Percentiles rank a stretch among this genome's conserved stretches.
These are phyloP conservation scores for Dictyostelium firmibasis DNA, from an alignment of 78 protist species.

Conservation along the genomic window DNA sequence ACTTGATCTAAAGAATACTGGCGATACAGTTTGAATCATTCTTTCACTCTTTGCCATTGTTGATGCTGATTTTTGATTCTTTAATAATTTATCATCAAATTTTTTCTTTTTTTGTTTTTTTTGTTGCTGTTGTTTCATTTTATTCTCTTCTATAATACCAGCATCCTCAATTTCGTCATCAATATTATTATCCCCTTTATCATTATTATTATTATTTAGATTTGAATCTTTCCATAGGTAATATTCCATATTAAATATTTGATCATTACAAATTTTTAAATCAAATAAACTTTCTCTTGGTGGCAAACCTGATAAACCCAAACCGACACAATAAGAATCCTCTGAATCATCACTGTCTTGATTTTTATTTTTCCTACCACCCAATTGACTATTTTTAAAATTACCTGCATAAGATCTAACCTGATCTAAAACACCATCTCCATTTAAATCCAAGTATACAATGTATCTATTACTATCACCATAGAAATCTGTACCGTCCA, in stretches of 20 bases:
- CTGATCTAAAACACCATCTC: constrained; percentile 68
- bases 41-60: neutral
- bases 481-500: constrained; percentile 18
- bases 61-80: neutral
- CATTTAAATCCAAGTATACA: constrained; percentile 30
- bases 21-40: constrained; percentile 18
- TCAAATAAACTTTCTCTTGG: constrained; percentile 35
- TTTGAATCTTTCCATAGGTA: constrained; percentile 35
- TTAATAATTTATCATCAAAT: neutral
- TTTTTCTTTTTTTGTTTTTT: neutral
- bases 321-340: constrained; percentile 5
- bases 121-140: neutral
- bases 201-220: neutral
- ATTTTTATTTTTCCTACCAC: neutral
- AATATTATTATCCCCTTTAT: neutral
- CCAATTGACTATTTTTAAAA: neutral
- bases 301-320: constrained; percentile 56
- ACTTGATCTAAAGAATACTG: constrained; percentile 15
- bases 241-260: neutral
- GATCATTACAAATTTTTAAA: constrained; percentile 16
- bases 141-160: neutral
- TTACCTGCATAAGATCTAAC: constrained; percentile 11
- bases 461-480: constrained; percentile 17
- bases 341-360: neutral
- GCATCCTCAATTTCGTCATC: neutral